Conservation (phyloP, 331 rosid species). For the Dryas integrifolia region DNA sequence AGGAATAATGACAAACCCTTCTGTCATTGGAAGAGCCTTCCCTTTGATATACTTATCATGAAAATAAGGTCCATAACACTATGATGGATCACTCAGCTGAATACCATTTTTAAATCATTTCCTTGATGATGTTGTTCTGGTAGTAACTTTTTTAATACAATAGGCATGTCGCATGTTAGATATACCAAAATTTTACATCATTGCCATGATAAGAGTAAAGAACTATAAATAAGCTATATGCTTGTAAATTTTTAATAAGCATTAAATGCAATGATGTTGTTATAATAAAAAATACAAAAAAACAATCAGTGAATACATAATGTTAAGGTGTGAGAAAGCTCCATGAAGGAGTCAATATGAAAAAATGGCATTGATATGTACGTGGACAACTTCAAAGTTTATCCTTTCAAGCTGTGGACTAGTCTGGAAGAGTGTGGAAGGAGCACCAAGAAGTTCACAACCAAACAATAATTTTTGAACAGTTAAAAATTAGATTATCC, state of each 20-base stretch:
- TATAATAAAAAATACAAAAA: background rate
- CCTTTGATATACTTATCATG: background rate
- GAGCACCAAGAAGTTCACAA: background rate
- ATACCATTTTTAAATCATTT: background rate
- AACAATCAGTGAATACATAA: background rate
- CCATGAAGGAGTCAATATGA: conserved; percentile 2
- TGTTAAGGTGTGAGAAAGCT: background rate
- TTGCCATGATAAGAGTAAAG: background rate
- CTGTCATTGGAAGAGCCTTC: background rate
- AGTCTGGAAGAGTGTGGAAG: background rate
- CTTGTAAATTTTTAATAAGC: background rate
- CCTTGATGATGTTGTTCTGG: background rate
- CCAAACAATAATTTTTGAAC: background rate
- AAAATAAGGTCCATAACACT: background rate
- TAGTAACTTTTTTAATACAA: background rate
- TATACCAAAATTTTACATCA: background rate
- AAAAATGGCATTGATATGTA: background rate
- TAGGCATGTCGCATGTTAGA: background rate
- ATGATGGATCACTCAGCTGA: background rate
- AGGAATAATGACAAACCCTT: background rate
- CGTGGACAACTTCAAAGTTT: background rate
- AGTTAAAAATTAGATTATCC: background rate
- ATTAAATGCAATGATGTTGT: conserved; percentile 6
- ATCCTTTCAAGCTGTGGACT: conserved; percentile 1
- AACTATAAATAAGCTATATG: background rate